Evolutionary conservation across 2,329 filamentous ascomycete genomes (phyloP).

Genomic region (Aureobasidium pullulans): DNA sequence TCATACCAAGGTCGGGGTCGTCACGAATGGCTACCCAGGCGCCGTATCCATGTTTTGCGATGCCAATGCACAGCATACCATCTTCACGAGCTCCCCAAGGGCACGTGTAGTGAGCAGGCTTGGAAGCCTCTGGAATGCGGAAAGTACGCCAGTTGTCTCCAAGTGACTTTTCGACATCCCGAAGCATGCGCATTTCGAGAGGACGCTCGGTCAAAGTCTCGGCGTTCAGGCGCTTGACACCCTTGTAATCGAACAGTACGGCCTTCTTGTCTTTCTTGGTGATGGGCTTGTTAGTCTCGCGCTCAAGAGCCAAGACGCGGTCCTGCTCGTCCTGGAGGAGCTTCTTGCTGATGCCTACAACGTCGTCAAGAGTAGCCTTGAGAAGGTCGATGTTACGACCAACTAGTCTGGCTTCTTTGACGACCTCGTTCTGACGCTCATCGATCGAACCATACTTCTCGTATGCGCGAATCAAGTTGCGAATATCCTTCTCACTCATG

Average conservation of each 20-base stretch:
- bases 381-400: conserved; percentile 79
- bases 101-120: conserved; percentile 84
- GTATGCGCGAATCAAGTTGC: conserved; percentile 83
- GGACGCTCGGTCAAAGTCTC: conserved; percentile 91
- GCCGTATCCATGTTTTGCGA: conserved; percentile 88
- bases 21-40: conserved; percentile 94
- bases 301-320: conserved; percentile 57
- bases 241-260: conserved; percentile 87
- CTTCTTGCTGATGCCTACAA: conserved; percentile 62
- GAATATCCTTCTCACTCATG: conserved; percentile 83
- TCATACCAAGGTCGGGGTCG: conserved; percentile 75
- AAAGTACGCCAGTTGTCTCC: conserved; percentile 66
- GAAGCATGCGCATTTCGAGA: conserved; percentile 77
- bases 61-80: conserved; percentile 92
- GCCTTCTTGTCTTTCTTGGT: conserved; percentile 98
- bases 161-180: conserved; percentile 57
- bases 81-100: conserved; percentile 90
- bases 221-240: conserved; percentile 90
- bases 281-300: conserved; percentile 64
- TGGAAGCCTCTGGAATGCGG: conserved; percentile 83
- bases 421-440: conserved; percentile 78
- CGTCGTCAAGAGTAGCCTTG: conserved; percentile 65
- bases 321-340: conserved; percentile 68
- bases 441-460: conserved; percentile 87
- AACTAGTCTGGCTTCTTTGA: conserved; percentile 75